Base-by-base conservation (phyloP, 1,284 basidiomycete species). In the Polyporus tsugae region DNA sequence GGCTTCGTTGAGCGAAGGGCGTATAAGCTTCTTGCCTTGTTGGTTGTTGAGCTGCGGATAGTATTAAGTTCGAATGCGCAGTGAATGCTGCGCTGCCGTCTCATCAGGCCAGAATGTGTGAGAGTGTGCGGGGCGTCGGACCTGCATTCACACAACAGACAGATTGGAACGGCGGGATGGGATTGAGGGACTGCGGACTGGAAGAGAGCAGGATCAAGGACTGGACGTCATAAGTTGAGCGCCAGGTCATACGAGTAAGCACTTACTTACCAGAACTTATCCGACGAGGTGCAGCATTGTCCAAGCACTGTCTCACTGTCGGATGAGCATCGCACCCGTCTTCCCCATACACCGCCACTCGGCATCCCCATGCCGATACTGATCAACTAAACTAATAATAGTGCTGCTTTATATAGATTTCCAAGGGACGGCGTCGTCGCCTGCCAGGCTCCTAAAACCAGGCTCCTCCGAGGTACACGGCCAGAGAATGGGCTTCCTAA, bases 311-410 rank as follows among this genome's bases (percentile, higher is more conserved):
- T 22, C 46, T 11, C 6, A 25, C 9, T 2, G 22, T 22, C 1
- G 46, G n/a, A 49, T 22, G n/a, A 22, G 22, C 46, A 9, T 22
- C 11, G n/a, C 3, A 22, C 4, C 0, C 2, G 10, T 9, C 19
- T 44, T 6, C 17, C 9, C 0, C n/a, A 22, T 9, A 22, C 46
- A 49, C 46, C n/a, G 46, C 46, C 46, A 49, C 46, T 49, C 46
- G 46, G 46, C 46, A 49, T 49, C 46, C 17, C 46, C n/a, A 49
- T 49, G 46, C 46, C 46, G 46, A 49, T 22, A 22, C 44, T n/a
- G n/a, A 6, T 4, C 44, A 10, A 22, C 44, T n/a, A 6, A 6
- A 6, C 44, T n/a, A 46, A 22, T 22, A 25, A 25, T 25, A 49
- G 15, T 6, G n/a, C 10, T 49, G 22, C 46, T 49, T 25, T 22